phyloP scores from a whole-genome alignment of 257 asterid species.

The Apocynum venetum region DNA sequence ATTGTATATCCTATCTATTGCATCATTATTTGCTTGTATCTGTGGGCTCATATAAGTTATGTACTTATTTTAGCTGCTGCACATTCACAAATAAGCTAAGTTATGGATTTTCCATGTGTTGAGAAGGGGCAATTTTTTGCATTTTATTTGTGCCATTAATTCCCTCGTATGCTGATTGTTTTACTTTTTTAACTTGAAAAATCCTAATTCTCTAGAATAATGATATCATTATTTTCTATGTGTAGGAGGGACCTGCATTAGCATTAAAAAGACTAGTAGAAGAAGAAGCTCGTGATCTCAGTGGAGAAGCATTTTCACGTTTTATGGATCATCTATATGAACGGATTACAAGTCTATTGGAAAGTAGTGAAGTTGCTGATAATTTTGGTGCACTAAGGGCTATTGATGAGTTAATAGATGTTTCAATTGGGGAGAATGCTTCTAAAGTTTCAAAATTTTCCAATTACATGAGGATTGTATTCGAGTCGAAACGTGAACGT shows the following conservation, averaged over 20 bases:
- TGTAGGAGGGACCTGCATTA: constrained; percentile 80
- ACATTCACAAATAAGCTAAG: neutral
- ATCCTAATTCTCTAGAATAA: neutral
- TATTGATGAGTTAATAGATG: constrained; percentile 93
- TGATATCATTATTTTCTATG: constrained; percentile 15
- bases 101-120: neutral
- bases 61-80: neutral
- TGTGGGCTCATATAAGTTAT: neutral
- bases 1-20: neutral
- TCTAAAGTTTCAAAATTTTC: constrained; percentile 83
- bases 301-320: constrained; percentile 77
- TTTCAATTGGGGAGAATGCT: constrained; percentile 83
- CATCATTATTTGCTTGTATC: neutral
- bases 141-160: neutral
- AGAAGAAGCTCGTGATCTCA: constrained; percentile 88
- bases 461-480: constrained; percentile 77
- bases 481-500: constrained; percentile 89
- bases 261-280: constrained; percentile 75
- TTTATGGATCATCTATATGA: constrained; percentile 92
- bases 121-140: neutral
- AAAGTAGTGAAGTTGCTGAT: constrained; percentile 82
- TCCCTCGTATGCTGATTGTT: neutral
- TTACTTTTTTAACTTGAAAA: neutral
- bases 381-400: constrained; percentile 97
- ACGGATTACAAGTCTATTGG: constrained; percentile 69